Evolutionary conservation across 495 filamentous ascomycete species (phyloP).

Genomic region (Staphylotrichum tortipilum): DNA sequence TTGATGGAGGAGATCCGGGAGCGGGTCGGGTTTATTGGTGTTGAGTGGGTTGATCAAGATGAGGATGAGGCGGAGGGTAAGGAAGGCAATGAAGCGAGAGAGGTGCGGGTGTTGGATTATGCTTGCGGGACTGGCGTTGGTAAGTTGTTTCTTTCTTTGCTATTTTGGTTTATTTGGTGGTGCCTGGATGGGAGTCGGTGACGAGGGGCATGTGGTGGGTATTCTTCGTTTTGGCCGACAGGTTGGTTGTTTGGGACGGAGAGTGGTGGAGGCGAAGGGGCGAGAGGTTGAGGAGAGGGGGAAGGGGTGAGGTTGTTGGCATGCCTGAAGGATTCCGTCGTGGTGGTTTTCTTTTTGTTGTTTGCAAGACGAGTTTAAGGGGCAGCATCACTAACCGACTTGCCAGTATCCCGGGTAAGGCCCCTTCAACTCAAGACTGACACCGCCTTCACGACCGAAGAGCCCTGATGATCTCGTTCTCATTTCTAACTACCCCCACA

Average conservation of each 20-base stretch:
- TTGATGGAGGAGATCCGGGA: slow-evolving; percentile 41
- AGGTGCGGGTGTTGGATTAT: slow-evolving; percentile 61
- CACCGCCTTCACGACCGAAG: background rate
- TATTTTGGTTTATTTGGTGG: background rate
- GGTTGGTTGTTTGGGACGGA: slow-evolving; percentile 9
- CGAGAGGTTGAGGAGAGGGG: too few species aligned
- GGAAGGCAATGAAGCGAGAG: slow-evolving; percentile 26
- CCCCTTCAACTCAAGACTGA: background rate
- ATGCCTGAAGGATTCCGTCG: too few species aligned
- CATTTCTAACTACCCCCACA: slow-evolving; percentile 12
- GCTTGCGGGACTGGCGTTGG: slow-evolving; percentile 64
- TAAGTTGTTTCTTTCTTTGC: slow-evolving; percentile 29
- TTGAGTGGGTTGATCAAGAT: slow-evolving; percentile 40
- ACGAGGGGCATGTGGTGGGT: too few species aligned
- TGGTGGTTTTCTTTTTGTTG: too few species aligned
- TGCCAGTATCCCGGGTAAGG: too few species aligned
- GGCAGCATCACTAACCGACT: too few species aligned
- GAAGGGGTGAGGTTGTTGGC: too few species aligned
- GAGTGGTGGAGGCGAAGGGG: too few species aligned
- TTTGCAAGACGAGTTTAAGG: too few species aligned
- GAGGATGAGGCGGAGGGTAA: slow-evolving; percentile 25
- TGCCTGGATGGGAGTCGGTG: too few species aligned
- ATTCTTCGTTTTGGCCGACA: background rate
- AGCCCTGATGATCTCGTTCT: too few species aligned
- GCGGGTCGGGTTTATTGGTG: slow-evolving; percentile 54